Conservation (phyloP, 495 filamentous ascomycete genomes). For the Symbiotaphrina buchneri region DNA sequence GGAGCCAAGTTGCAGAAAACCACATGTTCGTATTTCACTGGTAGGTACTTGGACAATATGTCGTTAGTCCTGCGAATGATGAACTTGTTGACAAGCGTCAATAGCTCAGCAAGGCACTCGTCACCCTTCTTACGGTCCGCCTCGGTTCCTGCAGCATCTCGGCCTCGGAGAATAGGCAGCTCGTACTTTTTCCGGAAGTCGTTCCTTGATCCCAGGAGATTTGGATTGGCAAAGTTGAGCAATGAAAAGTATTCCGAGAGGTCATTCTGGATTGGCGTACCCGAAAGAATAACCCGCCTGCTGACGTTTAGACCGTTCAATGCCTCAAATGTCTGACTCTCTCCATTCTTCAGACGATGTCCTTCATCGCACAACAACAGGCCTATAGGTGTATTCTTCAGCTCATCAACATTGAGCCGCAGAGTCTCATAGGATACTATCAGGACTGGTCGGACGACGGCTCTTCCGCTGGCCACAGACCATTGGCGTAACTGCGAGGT, state of each 20-base stretch:
- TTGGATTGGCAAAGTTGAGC: constrained; percentile 91
- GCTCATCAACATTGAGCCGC: constrained; percentile 69
- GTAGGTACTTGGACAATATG: constrained; percentile 92
- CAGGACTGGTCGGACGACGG: constrained; percentile 90
- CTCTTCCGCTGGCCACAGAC: constrained; percentile 70
- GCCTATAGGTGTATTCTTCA: constrained; percentile 72
- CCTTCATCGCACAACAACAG: constrained; percentile 96
- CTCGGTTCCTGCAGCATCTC: constrained; percentile 78
- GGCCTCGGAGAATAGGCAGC: constrained; percentile 74
- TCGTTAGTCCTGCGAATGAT: constrained; percentile 98
- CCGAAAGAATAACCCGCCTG: constrained; percentile 82
- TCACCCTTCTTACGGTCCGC: constrained; percentile 66
- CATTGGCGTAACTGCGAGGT: constrained; percentile 80
- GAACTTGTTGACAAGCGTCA: constrained; percentile 84
- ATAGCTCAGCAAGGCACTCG: constrained; percentile 60
- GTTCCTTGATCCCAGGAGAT: constrained; percentile 63
- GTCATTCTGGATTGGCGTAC: constrained; percentile 96
- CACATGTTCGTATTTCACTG: constrained; percentile 97
- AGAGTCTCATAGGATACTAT: constrained; percentile 98
- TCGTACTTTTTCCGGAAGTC: constrained; percentile 96
- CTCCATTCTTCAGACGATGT: constrained; percentile 94
- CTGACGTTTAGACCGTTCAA: constrained; percentile 79
- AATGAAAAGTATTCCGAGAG: constrained; percentile 93
- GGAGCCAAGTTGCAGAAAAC: constrained; percentile 96
- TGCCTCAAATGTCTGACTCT: constrained; percentile 81